phyloP scores from a whole-genome alignment of 2,329 filamentous ascomycete species.

The Tolypocladium paradoxum region DNA sequence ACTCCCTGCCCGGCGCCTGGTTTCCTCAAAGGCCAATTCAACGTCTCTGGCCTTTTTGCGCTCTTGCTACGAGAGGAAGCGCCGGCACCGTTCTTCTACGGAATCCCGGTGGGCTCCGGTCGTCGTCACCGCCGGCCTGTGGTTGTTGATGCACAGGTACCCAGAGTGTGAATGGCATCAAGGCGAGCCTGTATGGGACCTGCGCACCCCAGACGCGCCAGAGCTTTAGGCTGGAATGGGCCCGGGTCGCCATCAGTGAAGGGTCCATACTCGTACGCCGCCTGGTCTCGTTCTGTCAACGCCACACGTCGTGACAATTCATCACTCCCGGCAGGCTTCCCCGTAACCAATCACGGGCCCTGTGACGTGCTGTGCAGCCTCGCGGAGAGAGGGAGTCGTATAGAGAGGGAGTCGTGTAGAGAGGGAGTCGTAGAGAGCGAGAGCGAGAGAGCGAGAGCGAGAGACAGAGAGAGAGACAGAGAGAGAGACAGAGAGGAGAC shows the following conservation, averaged over 20 bases:
- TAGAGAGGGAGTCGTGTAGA: neutral
- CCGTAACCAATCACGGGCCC: neutral
- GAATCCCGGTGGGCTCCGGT: no score
- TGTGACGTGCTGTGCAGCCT: neutral
- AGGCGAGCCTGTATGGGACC: neutral
- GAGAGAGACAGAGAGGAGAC: neutral
- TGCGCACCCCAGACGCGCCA: neutral
- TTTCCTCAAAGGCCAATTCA: no score
- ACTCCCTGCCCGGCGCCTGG: no score
- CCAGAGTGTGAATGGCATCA: neutral
- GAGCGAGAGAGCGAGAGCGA: neutral
- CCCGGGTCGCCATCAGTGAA: neutral
- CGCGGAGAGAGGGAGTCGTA: neutral
- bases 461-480: neutral
- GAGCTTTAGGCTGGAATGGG: neutral
- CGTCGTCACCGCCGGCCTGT: no score
- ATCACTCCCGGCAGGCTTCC: neutral
- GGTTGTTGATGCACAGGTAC: no score
- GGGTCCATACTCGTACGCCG: neutral
- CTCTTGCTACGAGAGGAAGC: no score
- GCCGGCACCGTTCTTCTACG: neutral
- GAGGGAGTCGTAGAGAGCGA: neutral
- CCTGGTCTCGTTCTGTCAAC: neutral
- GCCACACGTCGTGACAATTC: neutral
- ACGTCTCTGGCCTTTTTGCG: no score